These are phyloP conservation scores for Biscogniauxia sp. DNA, from an alignment of 2,329 filamentous ascomycete genomes.

Conservation along the genomic window DNA sequence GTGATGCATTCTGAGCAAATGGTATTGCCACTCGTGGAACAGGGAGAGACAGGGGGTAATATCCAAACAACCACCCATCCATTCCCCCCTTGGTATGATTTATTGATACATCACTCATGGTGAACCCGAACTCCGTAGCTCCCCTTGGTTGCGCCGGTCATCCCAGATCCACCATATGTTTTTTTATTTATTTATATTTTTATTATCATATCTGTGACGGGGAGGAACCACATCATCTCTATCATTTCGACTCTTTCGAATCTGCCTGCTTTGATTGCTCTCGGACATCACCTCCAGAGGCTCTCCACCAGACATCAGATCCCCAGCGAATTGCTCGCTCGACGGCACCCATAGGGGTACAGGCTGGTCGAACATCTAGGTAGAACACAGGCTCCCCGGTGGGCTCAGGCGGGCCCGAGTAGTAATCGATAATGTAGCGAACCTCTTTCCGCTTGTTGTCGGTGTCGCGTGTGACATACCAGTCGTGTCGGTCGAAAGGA, in stretches of 20 bases:
- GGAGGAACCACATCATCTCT: neutral
- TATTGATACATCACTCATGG: slow-evolving; percentile 11
- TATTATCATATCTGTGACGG: neutral
- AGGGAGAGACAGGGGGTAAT: neutral
- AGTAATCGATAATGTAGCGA: slow-evolving; percentile 96
- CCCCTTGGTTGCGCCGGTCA: neutral
- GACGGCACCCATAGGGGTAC: slow-evolving; percentile 74
- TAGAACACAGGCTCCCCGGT: slow-evolving; percentile 93
- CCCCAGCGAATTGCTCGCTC: slow-evolving; percentile 88
- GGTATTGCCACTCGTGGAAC: neutral
- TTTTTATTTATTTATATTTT: neutral
- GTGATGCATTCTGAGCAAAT: slow-evolving; percentile 13
- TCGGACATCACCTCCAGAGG: slow-evolving; percentile 68
- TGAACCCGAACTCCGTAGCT: slow-evolving; percentile 15
- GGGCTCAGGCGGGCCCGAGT: slow-evolving; percentile 76
- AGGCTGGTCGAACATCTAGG: slow-evolving; percentile 86
- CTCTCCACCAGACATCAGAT: slow-evolving; percentile 90
- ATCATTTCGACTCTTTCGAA: neutral
- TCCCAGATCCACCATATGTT: neutral
- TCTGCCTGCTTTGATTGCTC: slow-evolving; percentile 38
- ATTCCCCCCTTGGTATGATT: neutral
- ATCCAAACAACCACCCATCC: slow-evolving; percentile 1
- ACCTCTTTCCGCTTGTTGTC: slow-evolving; percentile 72
- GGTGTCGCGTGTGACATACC: slow-evolving; percentile 78
- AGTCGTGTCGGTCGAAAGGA: slow-evolving; percentile 96